Evolutionary conservation across 106 monocot genomes (phyloP).

Genomic region (Gastrodia elata): DNA sequence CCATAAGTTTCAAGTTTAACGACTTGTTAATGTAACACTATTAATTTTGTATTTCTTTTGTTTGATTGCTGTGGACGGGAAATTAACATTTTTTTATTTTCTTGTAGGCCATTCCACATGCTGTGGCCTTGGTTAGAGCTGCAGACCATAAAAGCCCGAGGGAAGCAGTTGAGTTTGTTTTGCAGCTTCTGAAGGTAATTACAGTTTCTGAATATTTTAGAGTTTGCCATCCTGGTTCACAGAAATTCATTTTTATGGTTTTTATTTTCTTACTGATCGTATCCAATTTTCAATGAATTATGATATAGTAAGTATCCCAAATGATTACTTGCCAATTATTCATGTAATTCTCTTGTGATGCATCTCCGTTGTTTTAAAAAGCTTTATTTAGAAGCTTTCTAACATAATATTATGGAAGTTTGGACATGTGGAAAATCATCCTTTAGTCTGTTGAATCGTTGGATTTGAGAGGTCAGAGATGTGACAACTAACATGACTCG

Average conservation of each 20-base stretch:
- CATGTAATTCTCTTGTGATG: background rate
- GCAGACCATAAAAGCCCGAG: conserved; percentile 74
- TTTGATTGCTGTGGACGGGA: background rate
- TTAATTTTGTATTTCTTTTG: background rate
- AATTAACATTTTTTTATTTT: background rate
- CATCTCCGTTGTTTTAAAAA: background rate
- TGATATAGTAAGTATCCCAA: too few species aligned
- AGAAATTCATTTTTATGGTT: background rate
- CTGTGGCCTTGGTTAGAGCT: conserved; percentile 66
- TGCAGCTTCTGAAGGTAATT: conserved; percentile 86
- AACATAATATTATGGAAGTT: background rate
- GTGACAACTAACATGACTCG: too few species aligned
- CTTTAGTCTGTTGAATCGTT: too few species aligned
- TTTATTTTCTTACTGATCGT: too few species aligned
- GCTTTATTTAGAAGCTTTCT: background rate
- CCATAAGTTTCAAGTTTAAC: background rate
- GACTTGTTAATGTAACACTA: background rate
- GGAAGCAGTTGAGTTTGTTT: conserved; percentile 92
- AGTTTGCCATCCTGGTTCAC: background rate
- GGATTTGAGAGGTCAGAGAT: too few species aligned
- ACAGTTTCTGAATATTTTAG: background rate
- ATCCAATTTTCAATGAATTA: too few species aligned
- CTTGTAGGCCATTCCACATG: conserved; percentile 82
- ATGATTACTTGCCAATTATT: background rate
- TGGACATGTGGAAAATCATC: too few species aligned